phyloP scores from a whole-genome alignment of 805 yeast genomes.

The Candida berthetii region DNA sequence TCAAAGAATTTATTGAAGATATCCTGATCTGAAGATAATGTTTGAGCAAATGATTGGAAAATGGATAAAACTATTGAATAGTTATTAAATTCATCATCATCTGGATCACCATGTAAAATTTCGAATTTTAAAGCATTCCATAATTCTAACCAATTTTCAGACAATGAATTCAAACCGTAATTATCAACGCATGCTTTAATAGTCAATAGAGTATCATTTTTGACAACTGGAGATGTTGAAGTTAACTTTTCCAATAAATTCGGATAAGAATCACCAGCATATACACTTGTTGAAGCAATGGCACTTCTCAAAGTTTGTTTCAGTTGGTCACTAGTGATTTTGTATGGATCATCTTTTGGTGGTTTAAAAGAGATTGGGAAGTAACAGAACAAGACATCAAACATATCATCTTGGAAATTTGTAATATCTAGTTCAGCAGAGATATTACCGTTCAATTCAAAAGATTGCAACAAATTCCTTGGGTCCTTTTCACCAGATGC shows the following conservation, averaged over 20 bases:
- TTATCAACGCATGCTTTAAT: slow-evolving; percentile 47
- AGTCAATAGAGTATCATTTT: slow-evolving; percentile 67
- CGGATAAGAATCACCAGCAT: slow-evolving; percentile 70
- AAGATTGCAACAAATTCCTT: slow-evolving; percentile 68
- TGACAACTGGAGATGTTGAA: slow-evolving; percentile 66
- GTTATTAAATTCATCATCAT: slow-evolving; percentile 31
- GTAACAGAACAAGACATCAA: slow-evolving; percentile 88
- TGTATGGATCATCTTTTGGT: slow-evolving; percentile 84
- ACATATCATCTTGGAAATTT: slow-evolving; percentile 56
- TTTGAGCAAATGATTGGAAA: slow-evolving; percentile 36
- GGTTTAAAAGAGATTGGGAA: slow-evolving; percentile 95
- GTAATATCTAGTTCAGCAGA: slow-evolving; percentile 31
- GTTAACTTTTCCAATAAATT: slow-evolving; percentile 75
- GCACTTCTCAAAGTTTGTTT: slow-evolving; percentile 56
- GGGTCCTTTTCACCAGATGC: slow-evolving; percentile 95
- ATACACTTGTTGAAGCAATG: slow-evolving; percentile 51
- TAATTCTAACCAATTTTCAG: slow-evolving; percentile 60
- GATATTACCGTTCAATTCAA: slow-evolving; percentile 46
- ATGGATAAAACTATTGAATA: slow-evolving; percentile 37
- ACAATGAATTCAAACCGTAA: slow-evolving; percentile 43
- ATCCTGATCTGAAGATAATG: slow-evolving; percentile 24
- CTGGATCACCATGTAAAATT: slow-evolving; percentile 62
- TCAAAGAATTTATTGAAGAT: slow-evolving; percentile 32
- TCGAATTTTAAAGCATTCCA: slow-evolving; percentile 92
- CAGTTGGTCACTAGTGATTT: slow-evolving; percentile 69